Percentiles rank a stretch among this genome's conserved stretches.
These are phyloP conservation scores for Hypoxylon sp. DNA, from an alignment of 2,329 filamentous ascomycete species.

Conservation along the genomic window DNA sequence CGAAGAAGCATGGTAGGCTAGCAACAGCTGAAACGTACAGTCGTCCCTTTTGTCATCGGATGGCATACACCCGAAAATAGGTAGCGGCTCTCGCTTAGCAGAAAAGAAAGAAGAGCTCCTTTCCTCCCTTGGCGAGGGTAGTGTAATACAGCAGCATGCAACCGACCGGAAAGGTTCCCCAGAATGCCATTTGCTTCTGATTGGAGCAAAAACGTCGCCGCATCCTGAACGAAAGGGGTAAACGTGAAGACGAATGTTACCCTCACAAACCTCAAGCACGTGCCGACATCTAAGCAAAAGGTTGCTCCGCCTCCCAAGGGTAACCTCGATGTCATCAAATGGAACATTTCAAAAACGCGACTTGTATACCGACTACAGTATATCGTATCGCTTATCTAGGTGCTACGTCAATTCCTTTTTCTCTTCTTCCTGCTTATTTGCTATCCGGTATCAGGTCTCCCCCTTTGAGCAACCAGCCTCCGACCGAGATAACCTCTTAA, in stretches of 20 bases:
- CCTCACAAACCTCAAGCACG: constrained; percentile 15
- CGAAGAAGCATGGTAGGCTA: constrained; percentile 25
- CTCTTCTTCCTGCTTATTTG: background rate
- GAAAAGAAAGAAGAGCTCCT: constrained; percentile 12
- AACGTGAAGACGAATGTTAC: constrained; percentile 6
- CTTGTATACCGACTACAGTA: background rate
- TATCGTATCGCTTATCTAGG: constrained; percentile 2
- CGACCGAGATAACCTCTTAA: background rate
- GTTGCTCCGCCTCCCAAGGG: background rate
- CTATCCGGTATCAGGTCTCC: background rate
- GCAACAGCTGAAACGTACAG: constrained; percentile 39
- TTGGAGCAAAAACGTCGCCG: constrained; percentile 17
- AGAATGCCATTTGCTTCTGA: constrained; percentile 6
- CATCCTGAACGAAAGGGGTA: constrained; percentile 18
- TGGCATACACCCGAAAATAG: constrained; percentile 30
- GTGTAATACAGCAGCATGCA: constrained; percentile 12
- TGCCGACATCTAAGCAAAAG: constrained; percentile 6
- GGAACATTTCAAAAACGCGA: background rate
- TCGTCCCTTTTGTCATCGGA: constrained; percentile 41
- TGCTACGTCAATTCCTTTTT: background rate
- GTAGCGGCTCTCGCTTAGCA: constrained; percentile 29
- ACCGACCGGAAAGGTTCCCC: constrained; percentile 36
- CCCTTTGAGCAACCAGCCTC: background rate
- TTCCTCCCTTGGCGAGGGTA: constrained; percentile 3
- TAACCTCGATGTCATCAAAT: background rate